Conservation (phyloP, 2,329 filamentous ascomycete genomes). For the Seiridium cupressi region DNA sequence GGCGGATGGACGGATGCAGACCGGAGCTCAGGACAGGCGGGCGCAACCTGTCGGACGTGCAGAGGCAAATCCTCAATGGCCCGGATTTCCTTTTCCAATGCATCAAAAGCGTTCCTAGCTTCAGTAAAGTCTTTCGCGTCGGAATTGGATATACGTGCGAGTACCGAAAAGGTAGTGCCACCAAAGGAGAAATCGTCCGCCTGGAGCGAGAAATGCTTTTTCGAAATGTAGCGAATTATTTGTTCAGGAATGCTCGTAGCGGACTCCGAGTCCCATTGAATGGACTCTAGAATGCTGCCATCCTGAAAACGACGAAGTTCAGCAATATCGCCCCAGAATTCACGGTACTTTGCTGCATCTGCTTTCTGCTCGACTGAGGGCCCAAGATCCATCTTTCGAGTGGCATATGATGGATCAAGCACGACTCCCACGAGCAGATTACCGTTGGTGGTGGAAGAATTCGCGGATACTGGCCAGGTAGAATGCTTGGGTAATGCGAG, state of each 20-base stretch:
- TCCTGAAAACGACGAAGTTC: conserved; percentile 94
- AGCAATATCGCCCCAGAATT: conserved; percentile 93
- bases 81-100: conserved; percentile 75
- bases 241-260: conserved; percentile 58
- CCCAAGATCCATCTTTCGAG: conserved; percentile 81
- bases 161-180: conserved; percentile 38
- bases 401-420: conserved; percentile 70
- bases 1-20: conserved; percentile 61
- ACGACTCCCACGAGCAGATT: conserved; percentile 64
- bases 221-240: conserved; percentile 71
- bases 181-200: conserved; percentile 52
- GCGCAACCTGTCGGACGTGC: conserved; percentile 76
- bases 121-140: conserved; percentile 64
- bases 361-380: conserved; percentile 83
- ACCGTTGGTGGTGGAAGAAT: conserved; percentile 29
- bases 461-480: conserved; percentile 47
- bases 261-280: conserved; percentile 74
- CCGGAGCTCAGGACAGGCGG: conserved; percentile 70
- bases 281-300: conserved; percentile 86
- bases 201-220: conserved; percentile 63
- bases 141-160: conserved; percentile 44
- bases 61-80: conserved; percentile 80
- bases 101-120: conserved; percentile 67
- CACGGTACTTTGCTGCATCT: conserved; percentile 76
- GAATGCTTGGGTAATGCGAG: conserved; percentile 40